phyloP scores from a whole-genome alignment of 169 alveolate genomes.

The Cryptosporidium meleagridis region DNA sequence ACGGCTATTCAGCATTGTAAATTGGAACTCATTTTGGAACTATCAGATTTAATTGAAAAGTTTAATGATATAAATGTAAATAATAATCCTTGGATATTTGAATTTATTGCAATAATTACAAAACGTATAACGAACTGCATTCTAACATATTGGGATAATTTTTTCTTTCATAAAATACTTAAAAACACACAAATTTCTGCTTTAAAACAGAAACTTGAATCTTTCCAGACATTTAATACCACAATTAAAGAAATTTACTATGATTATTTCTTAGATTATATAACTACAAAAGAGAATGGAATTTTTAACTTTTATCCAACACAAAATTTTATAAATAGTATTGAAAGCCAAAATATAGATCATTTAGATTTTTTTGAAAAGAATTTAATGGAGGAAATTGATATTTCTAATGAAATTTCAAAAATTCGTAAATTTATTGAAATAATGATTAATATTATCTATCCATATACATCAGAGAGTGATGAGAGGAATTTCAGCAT shows the following conservation, averaged over 20 bases:
- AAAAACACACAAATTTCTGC: background rate
- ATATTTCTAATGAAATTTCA: background rate
- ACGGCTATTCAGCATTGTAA: conserved; percentile 3
- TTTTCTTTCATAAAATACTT: background rate
- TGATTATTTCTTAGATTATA: background rate
- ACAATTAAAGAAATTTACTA: background rate
- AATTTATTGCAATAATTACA: background rate
- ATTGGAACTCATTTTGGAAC: conserved; percentile 7
- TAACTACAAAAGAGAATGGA: background rate
- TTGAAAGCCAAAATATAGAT: background rate
- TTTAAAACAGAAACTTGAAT: background rate
- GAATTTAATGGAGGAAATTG: background rate
- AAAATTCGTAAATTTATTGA: conserved; percentile 5
- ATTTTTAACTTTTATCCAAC: background rate
- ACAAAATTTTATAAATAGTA: background rate
- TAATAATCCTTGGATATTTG: conserved; percentile 41
- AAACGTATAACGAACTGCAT: background rate
- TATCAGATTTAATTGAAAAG: conserved; percentile 20
- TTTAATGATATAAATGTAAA: conserved; percentile 15
- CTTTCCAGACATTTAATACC: background rate
- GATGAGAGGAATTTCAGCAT: background rate
- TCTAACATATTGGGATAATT: background rate
- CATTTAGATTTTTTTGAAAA: background rate
- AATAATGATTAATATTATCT: background rate
- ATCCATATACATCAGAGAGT: conserved; percentile 12